A percentile compares a stretch with the other conserved stretches of the same genome.
These are phyloP conservation scores for Phytophthora niederhauseri DNA, from an alignment of 352 stramenopile genomes.

Conservation along the genomic window DNA sequence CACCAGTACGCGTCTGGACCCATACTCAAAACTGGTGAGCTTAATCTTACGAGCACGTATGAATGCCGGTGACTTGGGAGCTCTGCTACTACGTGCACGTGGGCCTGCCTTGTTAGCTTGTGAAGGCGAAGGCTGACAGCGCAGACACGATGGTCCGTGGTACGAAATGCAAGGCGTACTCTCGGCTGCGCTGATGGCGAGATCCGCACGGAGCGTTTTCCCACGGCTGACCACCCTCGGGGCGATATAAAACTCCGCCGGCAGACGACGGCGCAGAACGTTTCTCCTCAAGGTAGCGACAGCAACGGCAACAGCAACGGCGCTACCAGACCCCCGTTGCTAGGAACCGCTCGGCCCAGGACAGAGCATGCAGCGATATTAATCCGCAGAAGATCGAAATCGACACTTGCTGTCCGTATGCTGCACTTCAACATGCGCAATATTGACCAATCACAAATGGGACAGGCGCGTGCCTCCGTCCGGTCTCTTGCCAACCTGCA, in stretches of 20 bases:
- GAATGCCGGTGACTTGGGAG: neutral
- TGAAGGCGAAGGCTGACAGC: neutral
- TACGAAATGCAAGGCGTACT: neutral
- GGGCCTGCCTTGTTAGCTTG: too few species aligned
- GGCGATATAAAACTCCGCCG: neutral
- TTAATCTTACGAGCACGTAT: neutral
- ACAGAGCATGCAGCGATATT: neutral
- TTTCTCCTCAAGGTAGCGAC: neutral
- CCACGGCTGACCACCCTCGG: neutral
- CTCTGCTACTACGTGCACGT: neutral
- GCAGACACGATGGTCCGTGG: neutral
- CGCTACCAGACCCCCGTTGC: too few species aligned
- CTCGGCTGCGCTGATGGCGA: neutral
- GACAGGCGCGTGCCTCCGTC: conserved; percentile 5
- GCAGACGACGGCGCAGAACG: too few species aligned
- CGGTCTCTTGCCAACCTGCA: conserved; percentile 10
- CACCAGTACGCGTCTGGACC: neutral
- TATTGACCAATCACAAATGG: conserved; percentile 14
- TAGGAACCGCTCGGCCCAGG: too few species aligned
- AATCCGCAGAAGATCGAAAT: conserved; percentile 1
- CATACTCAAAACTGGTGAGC: neutral
- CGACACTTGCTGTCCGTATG: conserved; percentile 25
- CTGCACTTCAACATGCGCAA: conserved; percentile 18
- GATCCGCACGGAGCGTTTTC: conserved; percentile 10
- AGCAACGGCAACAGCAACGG: too few species aligned